These are phyloP conservation scores for Cyclotella baltica DNA, from an alignment of 108 stramenopile species.

Conservation along the genomic window DNA sequence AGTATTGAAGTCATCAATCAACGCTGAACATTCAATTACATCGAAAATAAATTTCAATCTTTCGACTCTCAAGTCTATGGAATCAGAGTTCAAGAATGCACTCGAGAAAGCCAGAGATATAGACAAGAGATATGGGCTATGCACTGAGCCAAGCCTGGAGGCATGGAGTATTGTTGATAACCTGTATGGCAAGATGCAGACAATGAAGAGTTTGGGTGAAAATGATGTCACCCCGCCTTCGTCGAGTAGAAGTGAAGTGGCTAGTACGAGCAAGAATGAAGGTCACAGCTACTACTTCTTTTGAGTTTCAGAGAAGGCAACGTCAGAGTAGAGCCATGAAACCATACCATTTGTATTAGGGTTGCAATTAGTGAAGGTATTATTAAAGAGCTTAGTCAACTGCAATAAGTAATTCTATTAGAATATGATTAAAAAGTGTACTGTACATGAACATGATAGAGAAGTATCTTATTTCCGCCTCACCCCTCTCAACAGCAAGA, in stretches of 20 bases:
- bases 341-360: too few relatives aligned
- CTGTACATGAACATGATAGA: neutral
- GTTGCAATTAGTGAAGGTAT: too few relatives aligned
- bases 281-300: neutral
- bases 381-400: too few relatives aligned
- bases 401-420: too few relatives aligned
- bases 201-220: neutral
- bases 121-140: conserved; percentile 40
- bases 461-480: neutral
- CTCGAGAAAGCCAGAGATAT: conserved; percentile 36
- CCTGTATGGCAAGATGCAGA: conserved; percentile 36
- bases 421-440: too few relatives aligned
- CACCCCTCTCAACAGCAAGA: neutral
- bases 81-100: conserved; percentile 29
- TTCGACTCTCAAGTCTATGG: conserved; percentile 11
- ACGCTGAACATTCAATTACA: neutral
- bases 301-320: too few relatives aligned
- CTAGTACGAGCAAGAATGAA: neutral
- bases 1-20: neutral
- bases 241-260: neutral
- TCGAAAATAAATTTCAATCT: neutral
- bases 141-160: conserved; percentile 34
- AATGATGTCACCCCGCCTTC: neutral
- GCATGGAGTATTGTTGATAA: conserved; percentile 37
- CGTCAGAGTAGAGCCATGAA: too few relatives aligned